phyloP scores from a whole-genome alignment of 2,329 filamentous ascomycete species.

The Huntiella bhutanensis region DNA sequence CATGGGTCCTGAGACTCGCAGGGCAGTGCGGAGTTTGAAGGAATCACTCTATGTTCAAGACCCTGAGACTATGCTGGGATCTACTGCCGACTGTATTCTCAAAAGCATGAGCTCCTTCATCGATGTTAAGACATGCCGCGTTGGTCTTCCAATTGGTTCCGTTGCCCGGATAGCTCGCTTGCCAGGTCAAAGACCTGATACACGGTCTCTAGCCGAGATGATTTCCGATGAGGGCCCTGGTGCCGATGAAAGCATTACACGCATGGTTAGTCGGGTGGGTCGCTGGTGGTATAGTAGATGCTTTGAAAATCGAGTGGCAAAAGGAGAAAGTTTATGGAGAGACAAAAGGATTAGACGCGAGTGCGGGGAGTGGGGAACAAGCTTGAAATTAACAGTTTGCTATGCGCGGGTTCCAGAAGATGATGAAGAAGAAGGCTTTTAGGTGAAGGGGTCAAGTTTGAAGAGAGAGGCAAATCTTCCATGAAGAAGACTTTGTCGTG shows the following conservation, averaged over 20 bases:
- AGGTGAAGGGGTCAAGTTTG: too few species aligned
- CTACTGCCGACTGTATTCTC: constrained; percentile 41
- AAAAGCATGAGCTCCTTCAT: constrained; percentile 50
- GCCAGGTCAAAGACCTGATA: constrained; percentile 25
- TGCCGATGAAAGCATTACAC: constrained; percentile 72
- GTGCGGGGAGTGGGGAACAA: constrained; percentile 72
- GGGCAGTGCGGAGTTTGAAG: constrained; percentile 51
- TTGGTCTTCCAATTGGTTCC: constrained; percentile 52
- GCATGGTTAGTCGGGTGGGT: constrained; percentile 79
- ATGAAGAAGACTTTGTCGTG: too few species aligned
- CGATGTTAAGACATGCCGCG: constrained; percentile 55
- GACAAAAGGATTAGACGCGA: constrained; percentile 60
- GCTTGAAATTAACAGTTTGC: constrained; percentile 77
- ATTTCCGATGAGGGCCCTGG: constrained; percentile 49
- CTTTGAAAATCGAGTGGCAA: constrained; percentile 49
- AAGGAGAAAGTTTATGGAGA: constrained; percentile 48
- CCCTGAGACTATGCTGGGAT: constrained; percentile 39
- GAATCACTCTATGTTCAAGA: constrained; percentile 45
- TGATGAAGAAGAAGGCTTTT: not conserved
- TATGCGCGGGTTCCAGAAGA: constrained; percentile 62
- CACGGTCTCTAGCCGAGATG: constrained; percentile 47
- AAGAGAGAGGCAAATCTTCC: too few species aligned
- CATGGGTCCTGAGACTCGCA: constrained; percentile 55
- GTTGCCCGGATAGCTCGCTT: not conserved
- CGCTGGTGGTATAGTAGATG: constrained; percentile 94